Base-by-base conservation (phyloP, 2,329 filamentous ascomycete species). In the Corynespora cassiicola region DNA sequence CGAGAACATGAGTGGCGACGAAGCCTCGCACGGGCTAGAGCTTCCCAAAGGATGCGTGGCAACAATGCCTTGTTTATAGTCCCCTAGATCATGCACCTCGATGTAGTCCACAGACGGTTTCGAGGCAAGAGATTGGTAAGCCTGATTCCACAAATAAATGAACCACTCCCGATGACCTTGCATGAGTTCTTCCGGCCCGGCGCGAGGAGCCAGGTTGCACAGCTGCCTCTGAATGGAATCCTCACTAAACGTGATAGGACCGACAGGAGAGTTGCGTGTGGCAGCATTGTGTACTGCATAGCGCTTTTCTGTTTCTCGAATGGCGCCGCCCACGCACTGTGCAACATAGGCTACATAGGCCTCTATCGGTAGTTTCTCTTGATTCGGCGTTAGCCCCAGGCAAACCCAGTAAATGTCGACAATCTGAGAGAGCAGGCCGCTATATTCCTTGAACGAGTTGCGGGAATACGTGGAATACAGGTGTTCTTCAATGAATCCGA, bases 191-290 rank as follows among this genome's bases (percentile, higher is more conserved):
- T n/a, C 7, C 6, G 12, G 20, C 4, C 27, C 18, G 10, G 14
- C 10, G 25, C 6, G 6, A 18, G 21, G 14, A 15, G 16, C 17
- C 14, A 12, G 10, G 14, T 28, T 24, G 2, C 19, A 16, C 3
- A 48, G 24, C 23, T 47, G 47, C 12, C 44, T 14, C 7, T 32
- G 19, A 16, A 43, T 45, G 3, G 37, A 39, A 7, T 47, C 44
- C 28, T 47, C 41, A 25, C 42, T 47, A 30, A 40, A 45, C 17
- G 8, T 32, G 7, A 19, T 6, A 18, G 17, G 4, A 20, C 7
- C 16, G 15, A 14, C 8, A 10, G 2, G 7, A 14, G 9, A 23
- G 17, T 12, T n/a, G 14, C 11, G 10, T 3, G 20, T 14, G 18
- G 19, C 14, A 19, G 10, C 3, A 17, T 22, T 20, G 16, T 22